Evolutionary conservation across 257 asterid genomes (phyloP), one percentile per base, ranked within the genome.

Genomic region (Przewalskia tangutica): DNA sequence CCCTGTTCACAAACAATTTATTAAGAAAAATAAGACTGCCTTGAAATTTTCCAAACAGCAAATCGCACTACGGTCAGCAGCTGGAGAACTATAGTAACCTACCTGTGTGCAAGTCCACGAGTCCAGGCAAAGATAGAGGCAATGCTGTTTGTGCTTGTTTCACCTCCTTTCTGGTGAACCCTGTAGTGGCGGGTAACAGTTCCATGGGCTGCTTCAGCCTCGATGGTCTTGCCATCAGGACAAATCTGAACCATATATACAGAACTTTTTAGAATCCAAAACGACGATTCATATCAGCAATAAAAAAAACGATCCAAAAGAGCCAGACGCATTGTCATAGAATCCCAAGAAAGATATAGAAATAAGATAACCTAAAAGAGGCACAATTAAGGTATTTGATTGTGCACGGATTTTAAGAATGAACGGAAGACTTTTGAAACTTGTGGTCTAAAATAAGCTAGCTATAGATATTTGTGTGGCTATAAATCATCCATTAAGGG

Each of bases 51-150:
- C 59, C 59, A 14, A 14, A 54, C 18, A 54, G 59, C 59, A 56
- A 56, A 7, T n/a, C 4, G 13, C 42, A 0, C 42, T 46, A 12
- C 48, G 50, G 44, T 0, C 58, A 67, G 82, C 20, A 6, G 16
- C 20, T 60, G 60, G 1, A 58, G 5, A 17, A 65, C 27, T 13
- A 50, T 50, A 75, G 66, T 60, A 8, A 42, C 51, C 60, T 84
- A 95, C 99, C 98, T 89, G 93, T 96, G 99, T 58, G 98, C 97
- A 71, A 96, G 98, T 55, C 99, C 99, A 55, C 99, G 93, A 77
- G 98, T 91, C 98, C 99, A 96, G 81, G 99, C 99, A 89, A 96
- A 94, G 90, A 96, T 94, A 0, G 99, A 96, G 59, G 99, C 99
- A 85, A 96, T 96, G 92, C 99, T 96, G 83, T 96, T 96, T 32